Conservation (phyloP, 1,284 basidiomycete genomes). For the Meira nashicola region DNA sequence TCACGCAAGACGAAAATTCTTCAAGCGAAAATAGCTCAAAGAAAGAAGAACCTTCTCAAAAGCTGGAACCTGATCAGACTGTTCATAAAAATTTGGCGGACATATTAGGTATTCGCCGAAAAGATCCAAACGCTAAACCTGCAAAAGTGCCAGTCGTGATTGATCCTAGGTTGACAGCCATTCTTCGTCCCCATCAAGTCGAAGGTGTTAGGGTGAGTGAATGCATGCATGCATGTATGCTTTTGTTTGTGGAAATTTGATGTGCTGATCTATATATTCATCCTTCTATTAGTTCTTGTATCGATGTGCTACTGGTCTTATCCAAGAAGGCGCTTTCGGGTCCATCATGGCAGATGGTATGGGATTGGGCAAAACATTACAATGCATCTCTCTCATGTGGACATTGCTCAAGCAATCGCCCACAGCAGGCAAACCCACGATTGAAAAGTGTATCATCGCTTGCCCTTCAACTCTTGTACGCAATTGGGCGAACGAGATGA, state of each 20-base stretch:
- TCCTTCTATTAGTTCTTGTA: conserved; percentile 72
- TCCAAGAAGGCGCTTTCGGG: conserved; percentile 86
- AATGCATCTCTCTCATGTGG: conserved; percentile 95
- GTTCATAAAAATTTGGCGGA: conserved; percentile 86
- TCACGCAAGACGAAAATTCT: background rate
- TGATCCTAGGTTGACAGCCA: conserved; percentile 79
- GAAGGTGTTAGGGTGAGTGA: conserved; percentile 62
- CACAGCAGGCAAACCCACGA: conserved; percentile 73
- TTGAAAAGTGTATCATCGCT: conserved; percentile 96
- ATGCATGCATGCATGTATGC: background rate
- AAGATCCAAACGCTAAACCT: conserved; percentile 30
- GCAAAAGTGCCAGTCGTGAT: conserved; percentile 95
- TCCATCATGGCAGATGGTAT: conserved; percentile 99
- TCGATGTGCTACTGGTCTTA: conserved; percentile 86
- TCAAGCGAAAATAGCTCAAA: conserved; percentile 52
- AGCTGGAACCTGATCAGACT: conserved; percentile 48
- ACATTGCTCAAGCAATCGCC: conserved; percentile 96
- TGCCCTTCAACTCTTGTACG: conserved; percentile 94
- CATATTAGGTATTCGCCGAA: conserved; percentile 64
- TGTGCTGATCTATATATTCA: background rate
- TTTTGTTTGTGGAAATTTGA: background rate
- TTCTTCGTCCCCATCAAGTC: conserved; percentile 92
- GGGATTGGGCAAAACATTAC: conserved; percentile 82
- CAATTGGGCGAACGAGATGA: conserved; percentile 96
- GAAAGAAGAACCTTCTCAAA: conserved; percentile 19